A percentile compares a stretch with the other conserved stretches of the same genome.
Evolutionary conservation across 257 asterid species (phyloP).

Genomic region (Nicotiana benthamiana): DNA sequence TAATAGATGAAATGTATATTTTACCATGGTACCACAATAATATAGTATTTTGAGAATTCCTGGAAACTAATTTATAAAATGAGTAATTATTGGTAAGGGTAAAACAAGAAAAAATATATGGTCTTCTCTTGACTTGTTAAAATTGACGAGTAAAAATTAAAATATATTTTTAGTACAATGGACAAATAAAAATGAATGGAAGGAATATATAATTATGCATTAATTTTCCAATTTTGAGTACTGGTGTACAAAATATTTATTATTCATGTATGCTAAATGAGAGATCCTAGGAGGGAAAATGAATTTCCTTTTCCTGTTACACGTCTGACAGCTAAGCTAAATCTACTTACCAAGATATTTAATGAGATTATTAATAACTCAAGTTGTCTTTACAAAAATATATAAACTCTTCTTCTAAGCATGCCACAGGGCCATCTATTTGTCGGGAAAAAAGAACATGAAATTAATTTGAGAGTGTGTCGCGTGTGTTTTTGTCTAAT

Average conservation of each 20-base stretch:
- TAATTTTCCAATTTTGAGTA: background rate
- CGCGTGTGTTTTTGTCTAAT: constrained; percentile 2
- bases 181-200: no score
- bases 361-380: background rate
- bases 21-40: no score
- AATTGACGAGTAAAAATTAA: no score
- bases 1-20: no score
- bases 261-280: background rate
- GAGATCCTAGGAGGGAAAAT: background rate
- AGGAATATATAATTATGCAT: background rate
- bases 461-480: background rate
- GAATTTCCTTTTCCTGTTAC: background rate
- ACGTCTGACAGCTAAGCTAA: background rate
- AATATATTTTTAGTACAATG: no score
- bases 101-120: no score
- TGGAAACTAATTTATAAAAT: no score
- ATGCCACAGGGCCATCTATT: constrained; percentile 6
- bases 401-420: background rate
- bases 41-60: no score
- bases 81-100: no score
- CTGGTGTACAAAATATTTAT: background rate
- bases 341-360: constrained; percentile 3
- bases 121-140: no score
- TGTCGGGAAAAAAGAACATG: constrained; percentile 4
- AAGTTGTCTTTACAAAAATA: background rate